phyloP scores from a whole-genome alignment of 352 stramenopile genomes.

The Phytophthora melonis region DNA sequence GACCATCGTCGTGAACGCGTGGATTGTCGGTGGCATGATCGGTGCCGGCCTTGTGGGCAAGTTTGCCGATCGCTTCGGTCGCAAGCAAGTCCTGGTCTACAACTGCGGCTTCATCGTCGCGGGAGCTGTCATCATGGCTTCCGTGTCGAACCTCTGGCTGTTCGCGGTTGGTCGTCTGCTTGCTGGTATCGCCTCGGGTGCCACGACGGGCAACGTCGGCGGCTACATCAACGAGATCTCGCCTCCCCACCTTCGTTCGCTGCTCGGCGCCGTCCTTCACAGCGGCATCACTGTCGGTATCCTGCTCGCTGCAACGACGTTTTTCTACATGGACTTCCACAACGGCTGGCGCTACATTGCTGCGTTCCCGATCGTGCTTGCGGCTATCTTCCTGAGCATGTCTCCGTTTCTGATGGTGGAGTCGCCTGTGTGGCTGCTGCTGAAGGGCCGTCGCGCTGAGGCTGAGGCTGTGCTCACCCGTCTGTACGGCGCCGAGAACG shows the following conservation, averaged over 20 bases:
- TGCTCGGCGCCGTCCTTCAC: constrained; percentile 50
- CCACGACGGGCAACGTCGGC: constrained; percentile 48
- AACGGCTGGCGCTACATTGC: constrained; percentile 70
- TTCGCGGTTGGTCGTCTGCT: constrained; percentile 58
- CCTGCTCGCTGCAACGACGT: constrained; percentile 49
- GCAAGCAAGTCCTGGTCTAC: constrained; percentile 53
- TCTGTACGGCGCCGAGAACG: constrained; percentile 50
- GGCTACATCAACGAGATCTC: constrained; percentile 64
- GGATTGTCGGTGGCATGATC: constrained; percentile 60
- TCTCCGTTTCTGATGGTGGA: constrained; percentile 62
- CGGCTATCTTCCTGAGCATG: constrained; percentile 49
- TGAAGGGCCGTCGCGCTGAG: constrained; percentile 43
- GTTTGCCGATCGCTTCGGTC: constrained; percentile 49
- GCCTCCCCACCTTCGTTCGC: constrained; percentile 46
- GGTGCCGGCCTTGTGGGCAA: constrained; percentile 46
- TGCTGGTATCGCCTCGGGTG: constrained; percentile 61
- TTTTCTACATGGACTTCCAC: constrained; percentile 66
- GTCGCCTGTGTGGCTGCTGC: constrained; percentile 58
- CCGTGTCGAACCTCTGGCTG: constrained; percentile 40
- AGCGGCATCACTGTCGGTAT: constrained; percentile 52
- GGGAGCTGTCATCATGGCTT: constrained; percentile 42
- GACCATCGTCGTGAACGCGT: constrained; percentile 60
- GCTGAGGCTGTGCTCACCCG: constrained; percentile 44
- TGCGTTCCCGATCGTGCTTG: constrained; percentile 65
- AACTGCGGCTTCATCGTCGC: constrained; percentile 53